These are phyloP conservation scores for Ustilago xerochloae DNA, from an alignment of 1,284 basidiomycete genomes.

Conservation along the genomic window DNA sequence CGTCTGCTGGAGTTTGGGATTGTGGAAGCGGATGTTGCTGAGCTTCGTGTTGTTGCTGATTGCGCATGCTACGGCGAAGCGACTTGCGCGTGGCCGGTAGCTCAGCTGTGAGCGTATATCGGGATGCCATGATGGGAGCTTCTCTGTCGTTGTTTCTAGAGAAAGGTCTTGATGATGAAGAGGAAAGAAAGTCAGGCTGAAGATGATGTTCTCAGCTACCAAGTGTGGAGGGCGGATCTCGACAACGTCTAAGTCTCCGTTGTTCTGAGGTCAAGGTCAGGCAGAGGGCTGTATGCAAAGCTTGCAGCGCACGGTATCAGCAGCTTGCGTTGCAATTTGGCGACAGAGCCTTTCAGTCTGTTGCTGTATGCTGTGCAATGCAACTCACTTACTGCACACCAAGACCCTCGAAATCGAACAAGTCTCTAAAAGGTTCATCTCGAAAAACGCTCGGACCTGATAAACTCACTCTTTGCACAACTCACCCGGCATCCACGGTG, in stretches of 20 bases:
- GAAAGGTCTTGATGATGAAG: background rate
- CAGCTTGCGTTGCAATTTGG: too few relatives aligned
- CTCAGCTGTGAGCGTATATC: conserved; percentile 39
- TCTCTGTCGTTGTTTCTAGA: background rate
- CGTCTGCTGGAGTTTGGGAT: background rate
- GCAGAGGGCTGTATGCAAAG: too few relatives aligned
- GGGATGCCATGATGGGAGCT: conserved; percentile 32
- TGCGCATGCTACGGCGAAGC: conserved; percentile 14
- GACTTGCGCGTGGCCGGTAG: conserved; percentile 48
- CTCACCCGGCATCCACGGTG: too few relatives aligned
- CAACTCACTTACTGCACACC: too few relatives aligned
- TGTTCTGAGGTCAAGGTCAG: background rate
- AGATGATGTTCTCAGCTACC: background rate
- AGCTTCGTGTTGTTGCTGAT: background rate
- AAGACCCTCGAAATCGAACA: too few relatives aligned
- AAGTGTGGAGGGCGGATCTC: background rate
- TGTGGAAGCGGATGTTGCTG: background rate
- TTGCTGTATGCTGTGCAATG: too few relatives aligned
- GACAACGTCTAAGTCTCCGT: background rate
- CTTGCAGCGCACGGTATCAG: too few relatives aligned
- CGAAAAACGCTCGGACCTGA: too few relatives aligned
- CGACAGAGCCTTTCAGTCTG: too few relatives aligned
- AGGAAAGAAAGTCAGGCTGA: background rate
- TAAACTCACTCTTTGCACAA: too few relatives aligned
- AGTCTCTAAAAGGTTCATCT: too few relatives aligned